Evolutionary conservation across 2,329 filamentous ascomycete genomes (phyloP), one percentile per base, ranked within the genome.

Genomic region (Epichloe glyceriae): DNA sequence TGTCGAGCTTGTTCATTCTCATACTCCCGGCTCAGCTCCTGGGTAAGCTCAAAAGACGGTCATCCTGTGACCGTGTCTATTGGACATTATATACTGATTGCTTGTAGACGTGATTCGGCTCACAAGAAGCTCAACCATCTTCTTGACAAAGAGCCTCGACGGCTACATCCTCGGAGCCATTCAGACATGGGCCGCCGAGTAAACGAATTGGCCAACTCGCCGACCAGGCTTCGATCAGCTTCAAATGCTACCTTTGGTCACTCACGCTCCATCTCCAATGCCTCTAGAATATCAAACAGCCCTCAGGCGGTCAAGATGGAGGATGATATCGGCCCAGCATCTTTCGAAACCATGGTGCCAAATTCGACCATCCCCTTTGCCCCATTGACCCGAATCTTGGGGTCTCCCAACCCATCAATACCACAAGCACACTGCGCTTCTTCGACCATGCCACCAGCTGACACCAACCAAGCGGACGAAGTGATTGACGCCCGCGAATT

Each of bases 81-180:
- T 10, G n/a, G 30, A 30, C 33, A 6, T 15, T 38, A 50, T 37
- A 3, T 41, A 19, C 46, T 50, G 52, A 50, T 48, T n/a, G 10
- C 11, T 34, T 30, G 35, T 51, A 78, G 76, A 38, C 73, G 73
- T 57, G 77, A 80, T 56, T 79, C 78, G 30, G 76, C 74, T 35
- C 76, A 78, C 58, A 80, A 81, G 64, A 78, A 74, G 20, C 71
- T 80, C 55, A 74, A 75, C 50, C 66, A 68, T 7, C 71, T 79
- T 54, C 70, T 81, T 34, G 77, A 79, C 55, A 78, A 80, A 54
- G 75, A 82, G 38, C 75, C 77, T 33, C 70, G 78, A 59, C 79
- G 77, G 70, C 67, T 80, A 47, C 73, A 75, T 19, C 76, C 78
- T 1, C 71, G 70, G 53, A 70, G 67, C 37, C 65, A 71, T 11